phyloP scores from a whole-genome alignment of 2,329 filamentous ascomycete genomes.

The Cordyceps militaris region DNA sequence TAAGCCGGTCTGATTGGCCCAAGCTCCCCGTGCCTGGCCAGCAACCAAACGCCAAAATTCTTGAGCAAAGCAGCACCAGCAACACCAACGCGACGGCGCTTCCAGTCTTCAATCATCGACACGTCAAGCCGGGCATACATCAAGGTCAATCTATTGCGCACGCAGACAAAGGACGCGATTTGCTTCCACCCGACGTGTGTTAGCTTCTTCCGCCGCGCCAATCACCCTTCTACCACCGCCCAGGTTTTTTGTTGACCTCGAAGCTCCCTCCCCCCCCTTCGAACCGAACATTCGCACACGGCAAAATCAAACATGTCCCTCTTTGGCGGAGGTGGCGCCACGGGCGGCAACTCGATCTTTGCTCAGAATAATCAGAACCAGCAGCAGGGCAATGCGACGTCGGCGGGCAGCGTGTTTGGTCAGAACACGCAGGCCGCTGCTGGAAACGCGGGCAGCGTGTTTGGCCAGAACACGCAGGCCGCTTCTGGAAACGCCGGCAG shows the following conservation, averaged over 20 bases:
- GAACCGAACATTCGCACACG: constrained; percentile 12
- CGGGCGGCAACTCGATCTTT: constrained; percentile 19
- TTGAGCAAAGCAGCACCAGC: constrained; percentile 6
- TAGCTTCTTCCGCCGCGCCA: neutral
- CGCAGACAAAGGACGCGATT: neutral
- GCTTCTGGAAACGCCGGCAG: no score
- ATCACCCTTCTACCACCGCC: constrained; percentile 23
- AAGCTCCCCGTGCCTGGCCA: constrained; percentile 9
- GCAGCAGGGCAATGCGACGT: constrained; percentile 12
- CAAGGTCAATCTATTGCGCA: neutral
- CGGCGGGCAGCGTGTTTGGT: constrained; percentile 1
- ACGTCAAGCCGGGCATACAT: neutral
- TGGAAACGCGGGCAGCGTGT: constrained; percentile 16
- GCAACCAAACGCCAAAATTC: constrained; percentile 14
- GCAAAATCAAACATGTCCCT: constrained; percentile 10
- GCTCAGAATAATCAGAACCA: constrained; percentile 17
- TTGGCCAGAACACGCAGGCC: constrained; percentile 10
- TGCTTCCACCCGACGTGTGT: neutral
- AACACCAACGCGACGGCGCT: constrained; percentile 13
- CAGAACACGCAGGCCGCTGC: constrained; percentile 8
- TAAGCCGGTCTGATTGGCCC: constrained; percentile 11
- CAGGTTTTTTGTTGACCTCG: constrained; percentile 30
- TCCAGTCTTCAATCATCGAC: constrained; percentile 3
- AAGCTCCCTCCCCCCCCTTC: constrained; percentile 8
- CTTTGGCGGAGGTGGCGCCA: constrained; percentile 14